Percentiles rank a stretch among this genome's conserved stretches.
phyloP scores from a whole-genome alignment of 1,284 basidiomycete genomes.

The Neotropicomus parvogracilis region DNA sequence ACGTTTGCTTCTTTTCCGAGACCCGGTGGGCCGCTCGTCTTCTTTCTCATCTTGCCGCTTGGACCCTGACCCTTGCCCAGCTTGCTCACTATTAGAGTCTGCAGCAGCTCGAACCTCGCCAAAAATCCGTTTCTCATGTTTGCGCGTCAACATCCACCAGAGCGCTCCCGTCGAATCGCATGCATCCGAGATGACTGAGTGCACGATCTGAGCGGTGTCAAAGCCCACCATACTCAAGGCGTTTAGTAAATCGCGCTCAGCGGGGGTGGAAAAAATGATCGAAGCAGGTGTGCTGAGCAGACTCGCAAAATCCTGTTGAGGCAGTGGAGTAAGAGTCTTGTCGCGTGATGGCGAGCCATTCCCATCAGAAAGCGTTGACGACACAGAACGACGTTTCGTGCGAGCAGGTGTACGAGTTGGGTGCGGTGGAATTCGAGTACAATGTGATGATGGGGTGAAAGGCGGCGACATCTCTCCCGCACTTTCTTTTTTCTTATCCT shows the following conservation, averaged over 20 bases:
- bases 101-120: conserved; percentile 31
- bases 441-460: conserved; percentile 14
- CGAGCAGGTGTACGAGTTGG: conserved; percentile 86
- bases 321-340: conserved; percentile 41
- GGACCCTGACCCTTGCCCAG: conserved; percentile 21
- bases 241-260: conserved; percentile 81
- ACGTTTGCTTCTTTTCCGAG: conserved; percentile 26
- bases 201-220: conserved; percentile 91
- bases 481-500: conserved; percentile 28
- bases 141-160: conserved; percentile 95
- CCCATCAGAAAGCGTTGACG: conserved; percentile 70
- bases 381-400: conserved; percentile 91
- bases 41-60: conserved; percentile 35
- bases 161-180: conserved; percentile 89
- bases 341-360: conserved; percentile 50
- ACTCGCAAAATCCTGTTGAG: conserved; percentile 66
- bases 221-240: conserved; percentile 77
- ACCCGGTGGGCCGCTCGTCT: conserved; percentile 14
- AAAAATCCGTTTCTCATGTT: conserved; percentile 61
- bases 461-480: conserved; percentile 9
- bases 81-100: conserved; percentile 31
- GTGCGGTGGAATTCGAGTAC: conserved; percentile 51
- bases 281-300: conserved; percentile 70
- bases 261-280: conserved; percentile 79
- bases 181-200: conserved; percentile 87